Evolutionary conservation across 176 grass and related monocot genomes (phyloP).

Genomic region (Chloris gayana): DNA sequence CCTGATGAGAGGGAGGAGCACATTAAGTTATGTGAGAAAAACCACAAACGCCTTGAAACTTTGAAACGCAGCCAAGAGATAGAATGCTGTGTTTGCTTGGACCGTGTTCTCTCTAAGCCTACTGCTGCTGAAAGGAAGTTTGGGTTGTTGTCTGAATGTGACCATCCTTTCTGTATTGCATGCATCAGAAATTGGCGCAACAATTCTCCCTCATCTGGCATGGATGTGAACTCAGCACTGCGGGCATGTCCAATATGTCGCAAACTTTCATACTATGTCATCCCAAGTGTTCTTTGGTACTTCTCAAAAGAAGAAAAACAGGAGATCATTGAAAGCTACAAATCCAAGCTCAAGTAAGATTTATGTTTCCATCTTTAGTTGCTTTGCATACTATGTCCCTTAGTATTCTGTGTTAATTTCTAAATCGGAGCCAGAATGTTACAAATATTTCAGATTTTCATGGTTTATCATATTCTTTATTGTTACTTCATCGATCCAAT

Average conservation of each 20-base stretch:
- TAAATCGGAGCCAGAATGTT: not conserved
- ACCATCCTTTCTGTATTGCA: constrained; percentile 89
- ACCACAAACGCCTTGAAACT: constrained; percentile 72
- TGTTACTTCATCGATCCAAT: not conserved
- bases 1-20: constrained; percentile 87
- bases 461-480: not conserved
- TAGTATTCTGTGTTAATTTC: not conserved
- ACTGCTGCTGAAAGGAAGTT: constrained; percentile 92
- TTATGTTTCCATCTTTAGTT: not conserved
- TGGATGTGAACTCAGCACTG: constrained; percentile 88
- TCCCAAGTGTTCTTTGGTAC: constrained; percentile 95
- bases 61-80: constrained; percentile 93
- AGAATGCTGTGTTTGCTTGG: constrained; percentile 94
- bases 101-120: constrained; percentile 87
- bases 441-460: not conserved
- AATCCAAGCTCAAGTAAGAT: constrained; percentile 92
- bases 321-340: constrained; percentile 87
- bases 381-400: not conserved
- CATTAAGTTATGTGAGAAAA: constrained; percentile 82
- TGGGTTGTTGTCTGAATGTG: constrained; percentile 91
- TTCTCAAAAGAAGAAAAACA: constrained; percentile 88
- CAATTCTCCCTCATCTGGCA: constrained; percentile 89
- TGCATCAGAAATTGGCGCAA: constrained; percentile 98
- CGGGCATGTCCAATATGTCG: constrained; percentile 92
- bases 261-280: constrained; percentile 84